A percentile compares a stretch with the other conserved stretches of the same genome.
Conservation (phyloP, 169 alveolate genomes). For the Plasmodium berghei region DNA sequence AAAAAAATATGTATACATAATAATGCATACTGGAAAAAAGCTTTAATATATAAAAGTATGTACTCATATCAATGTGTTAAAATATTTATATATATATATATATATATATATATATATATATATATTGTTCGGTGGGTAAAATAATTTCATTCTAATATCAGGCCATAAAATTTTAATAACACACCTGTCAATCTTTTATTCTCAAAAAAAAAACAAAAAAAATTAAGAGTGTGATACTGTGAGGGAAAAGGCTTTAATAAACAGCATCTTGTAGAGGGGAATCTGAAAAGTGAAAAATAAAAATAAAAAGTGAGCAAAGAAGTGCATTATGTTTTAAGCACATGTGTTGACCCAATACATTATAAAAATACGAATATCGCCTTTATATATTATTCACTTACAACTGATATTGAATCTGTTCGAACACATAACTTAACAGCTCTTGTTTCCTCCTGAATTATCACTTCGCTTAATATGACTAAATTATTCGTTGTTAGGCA, state of each 20-base stretch:
- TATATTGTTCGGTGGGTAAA: too few species aligned
- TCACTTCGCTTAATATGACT: conserved; percentile 78
- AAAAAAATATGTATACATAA: too few species aligned
- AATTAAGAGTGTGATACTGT: conserved; percentile 47
- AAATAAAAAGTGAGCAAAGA: neutral
- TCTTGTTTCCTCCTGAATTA: conserved; percentile 72
- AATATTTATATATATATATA: too few species aligned
- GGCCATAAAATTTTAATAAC: too few species aligned
- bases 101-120: too few species aligned
- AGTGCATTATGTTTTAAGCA: neutral
- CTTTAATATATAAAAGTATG: too few species aligned
- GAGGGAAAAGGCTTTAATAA: conserved; percentile 66
- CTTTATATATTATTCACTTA: neutral
- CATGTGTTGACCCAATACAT: neutral
- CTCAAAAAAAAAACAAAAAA: too few species aligned
- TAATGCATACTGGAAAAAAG: too few species aligned
- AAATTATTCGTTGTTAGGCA: conserved; percentile 79
- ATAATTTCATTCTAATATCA: too few species aligned
- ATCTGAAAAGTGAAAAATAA: conserved; percentile 16
- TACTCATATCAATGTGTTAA: too few species aligned
- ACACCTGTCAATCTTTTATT: too few species aligned
- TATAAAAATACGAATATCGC: too few species aligned
- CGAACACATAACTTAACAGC: conserved; percentile 74
- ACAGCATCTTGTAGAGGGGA: conserved; percentile 67
- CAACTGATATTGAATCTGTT: conserved; percentile 81